Evolutionary conservation across 176 grass and related monocot species (phyloP), one percentile per base, ranked within the genome.

Genomic region (Oryza coarctata): DNA sequence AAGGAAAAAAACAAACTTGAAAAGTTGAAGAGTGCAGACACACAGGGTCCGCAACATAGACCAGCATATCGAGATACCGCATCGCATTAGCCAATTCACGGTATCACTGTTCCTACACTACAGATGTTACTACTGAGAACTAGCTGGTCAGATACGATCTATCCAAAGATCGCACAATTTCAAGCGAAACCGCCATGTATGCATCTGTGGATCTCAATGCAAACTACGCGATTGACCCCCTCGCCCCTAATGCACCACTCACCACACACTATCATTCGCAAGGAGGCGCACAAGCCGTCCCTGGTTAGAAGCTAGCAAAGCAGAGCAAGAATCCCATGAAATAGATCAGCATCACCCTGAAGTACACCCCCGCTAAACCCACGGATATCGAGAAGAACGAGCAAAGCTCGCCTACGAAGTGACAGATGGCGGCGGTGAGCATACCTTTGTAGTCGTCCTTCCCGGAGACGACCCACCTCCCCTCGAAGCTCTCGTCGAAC

Each of bases 401-500:
- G 55, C 9, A 0, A 31, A 82, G 12, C 40, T 44, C 22, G 43
- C 29, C 20, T 2, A 7, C 40, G 11, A 43, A 43, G 40, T 2
- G 40, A 43, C 40, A 15, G n/a, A 73, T 15, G n/a, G 44, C 12
- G 27, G 11, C n/a, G 36, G 13, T 65, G 44, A 20, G 2, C 47
- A 55, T 94, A 99, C 97, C 97, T 85, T 89, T 57, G 68, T 95
- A 99, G 2, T 99, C 97, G 2, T 85, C 89, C 80, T 96, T 99
- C 17, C 68, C 78, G 49, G 97, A 92, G 49, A 87, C 85, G 45
- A 92, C 30, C 97, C 97, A 99, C 20, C 80, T 85, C 28, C 91
- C 91, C 47, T 89, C 93, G 75, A 99, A 99, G 77, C 73, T 74
- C 76, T 96, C 90, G 50, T 95, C 91, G 70, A 99, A 99, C 7